These are phyloP conservation scores for Phytophthora pistaciae DNA, from an alignment of 352 stramenopile species.

Conservation along the genomic window DNA sequence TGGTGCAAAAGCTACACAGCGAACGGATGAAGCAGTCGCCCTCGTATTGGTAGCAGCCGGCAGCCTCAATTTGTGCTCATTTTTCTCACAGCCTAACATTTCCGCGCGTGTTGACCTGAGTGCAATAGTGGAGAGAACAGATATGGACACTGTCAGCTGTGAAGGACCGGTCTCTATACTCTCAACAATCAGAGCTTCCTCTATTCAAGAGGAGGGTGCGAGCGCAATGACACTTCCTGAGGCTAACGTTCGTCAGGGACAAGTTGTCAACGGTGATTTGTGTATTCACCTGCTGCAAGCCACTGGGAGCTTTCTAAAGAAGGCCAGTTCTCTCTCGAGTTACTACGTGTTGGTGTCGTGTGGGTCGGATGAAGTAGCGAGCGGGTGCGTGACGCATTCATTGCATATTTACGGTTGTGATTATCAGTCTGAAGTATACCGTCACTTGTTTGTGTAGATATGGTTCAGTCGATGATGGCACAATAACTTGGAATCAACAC, in stretches of 20 bases:
- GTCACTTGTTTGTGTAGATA: constrained; percentile 16
- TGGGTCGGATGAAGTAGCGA: constrained; percentile 9
- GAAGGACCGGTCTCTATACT: neutral
- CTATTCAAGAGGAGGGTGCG: constrained; percentile 2
- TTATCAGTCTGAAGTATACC: neutral
- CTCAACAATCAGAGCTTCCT: constrained; percentile 7
- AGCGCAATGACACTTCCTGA: neutral
- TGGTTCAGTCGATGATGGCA: constrained; percentile 6
- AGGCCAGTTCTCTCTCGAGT: constrained; percentile 1
- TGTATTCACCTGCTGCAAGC: constrained; percentile 42
- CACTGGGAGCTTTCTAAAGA: constrained; percentile 25
- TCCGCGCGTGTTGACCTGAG: constrained; percentile 8
- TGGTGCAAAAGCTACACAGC: constrained; percentile 3
- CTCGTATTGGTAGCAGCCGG: constrained; percentile 23
- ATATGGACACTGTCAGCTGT: neutral
- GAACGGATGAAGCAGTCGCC: neutral
- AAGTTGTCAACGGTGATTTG: constrained; percentile 27
- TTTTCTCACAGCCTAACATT: constrained; percentile 30
- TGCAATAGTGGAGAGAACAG: neutral
- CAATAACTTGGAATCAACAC: constrained; percentile 49
- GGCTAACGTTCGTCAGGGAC: neutral
- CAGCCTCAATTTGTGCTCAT: constrained; percentile 22
- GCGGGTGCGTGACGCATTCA: constrained; percentile 20
- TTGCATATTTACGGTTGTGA: neutral
- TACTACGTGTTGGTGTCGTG: constrained; percentile 28